Evolutionary conservation across 352 stramenopile genomes (phyloP), one percentile per base, ranked within the genome.

Genomic region (Blastocystis sp.): DNA sequence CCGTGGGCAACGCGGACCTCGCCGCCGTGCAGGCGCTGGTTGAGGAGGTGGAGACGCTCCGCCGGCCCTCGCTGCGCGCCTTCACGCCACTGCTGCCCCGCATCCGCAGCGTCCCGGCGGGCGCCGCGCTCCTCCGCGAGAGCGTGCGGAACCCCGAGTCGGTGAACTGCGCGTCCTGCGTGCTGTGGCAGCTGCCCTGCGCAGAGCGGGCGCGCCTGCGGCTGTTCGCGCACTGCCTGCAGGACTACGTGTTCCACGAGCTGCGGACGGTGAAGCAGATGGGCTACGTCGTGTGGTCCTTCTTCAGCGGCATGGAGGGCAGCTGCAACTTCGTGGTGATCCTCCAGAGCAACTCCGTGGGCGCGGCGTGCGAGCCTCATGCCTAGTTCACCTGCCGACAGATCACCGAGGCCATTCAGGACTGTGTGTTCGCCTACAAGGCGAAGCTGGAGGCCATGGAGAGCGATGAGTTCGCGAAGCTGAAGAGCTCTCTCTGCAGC

Each of bases 211-310:
- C 24, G 17, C 9, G 28, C 3, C 54, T 6, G 38, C 54, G 57
- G 6, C 52, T 84, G 24, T 68, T 84, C 45, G 61, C 34, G 9
- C 45, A 68, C 24, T 84, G 52, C n/a, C 19, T 52, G 17, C 17
- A 63, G 11, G 28, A 62, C 52, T 59, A 38, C 24, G 38, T 70
- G 9, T 84, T 84, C 40, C 38, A 84, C 28, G 19, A 70, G 9
- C 74, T 84, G 59, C 52, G 74, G 2, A 84, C 74, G 9, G 28
- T 69, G 74, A 62, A 42, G 38, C 74, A 84, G 48, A 34, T 84
- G 59, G 74, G 74, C 14, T 84, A 84, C 28, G 43, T 84, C 24
- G 74, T 84, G 52, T 84, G 74, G 74, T 84, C 74, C 4, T 69
- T 84, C 9, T 84, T 68, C 42, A 54, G 24, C 19, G 57, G 57